Evolutionary conservation across 2,329 filamentous ascomycete genomes (phyloP), one percentile per base, ranked within the genome.

Genomic region (Xylariaceae sp.): DNA sequence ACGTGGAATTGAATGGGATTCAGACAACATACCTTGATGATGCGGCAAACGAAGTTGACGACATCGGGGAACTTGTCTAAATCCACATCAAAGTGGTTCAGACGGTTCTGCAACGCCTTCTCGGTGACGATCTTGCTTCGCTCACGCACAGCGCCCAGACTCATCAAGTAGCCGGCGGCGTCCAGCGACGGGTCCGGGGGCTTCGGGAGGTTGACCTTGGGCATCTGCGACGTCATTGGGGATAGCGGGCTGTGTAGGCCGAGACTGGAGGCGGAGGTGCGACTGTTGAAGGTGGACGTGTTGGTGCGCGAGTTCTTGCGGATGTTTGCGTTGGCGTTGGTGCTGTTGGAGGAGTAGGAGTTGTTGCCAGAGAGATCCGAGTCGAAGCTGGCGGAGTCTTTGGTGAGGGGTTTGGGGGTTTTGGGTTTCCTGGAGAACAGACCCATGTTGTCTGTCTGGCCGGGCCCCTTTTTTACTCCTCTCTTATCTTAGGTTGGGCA

Each of bases 1-100:
- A 45, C 13, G 41, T 45, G 41, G 45, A 39, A 34, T 5, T n/a
- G 13, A 6, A 45, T 17, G 41, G 4, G 17, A 34, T 18, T 13
- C 52, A 3, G 17, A 45, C 44, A 51, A 69, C 80, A 66, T 77
- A 92, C 92, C 88, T 95, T 96, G 78, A 97, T 96, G 64, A 97
- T 93, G 47, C 89, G 87, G n/a, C 93, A 87, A 8, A 96, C 89
- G 72, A 96, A 96, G 50, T 83, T 83, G 11, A 92, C 90, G 0
- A 93, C 93, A 65, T 93, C 89, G 51, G 81, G 76, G 72, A 96
- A 93, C 75, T 93, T 95, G 75, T 75, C 76, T 81, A 92, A 85
- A 74, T 97, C 92, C 52, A 96, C 91, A 65, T 90, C 88, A 69
- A 97, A 97, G 73, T 97, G 92, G 67, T 83, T 84, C 62, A 96